phyloP scores from a whole-genome alignment of 805 yeast genomes.

The Pichia paraexigua region DNA sequence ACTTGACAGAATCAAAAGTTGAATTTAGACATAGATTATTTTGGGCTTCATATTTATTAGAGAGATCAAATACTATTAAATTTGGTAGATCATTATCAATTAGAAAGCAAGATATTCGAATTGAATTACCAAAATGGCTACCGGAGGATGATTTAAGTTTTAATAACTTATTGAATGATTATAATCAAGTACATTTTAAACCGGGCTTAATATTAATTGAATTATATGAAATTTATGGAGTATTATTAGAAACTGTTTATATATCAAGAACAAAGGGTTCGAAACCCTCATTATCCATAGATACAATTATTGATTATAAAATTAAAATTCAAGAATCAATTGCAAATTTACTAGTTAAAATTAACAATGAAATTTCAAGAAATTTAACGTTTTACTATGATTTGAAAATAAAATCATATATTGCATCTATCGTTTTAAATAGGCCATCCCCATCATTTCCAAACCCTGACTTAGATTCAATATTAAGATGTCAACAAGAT shows the following conservation, averaged over 20 bases:
- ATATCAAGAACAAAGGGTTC: conserved; percentile 19
- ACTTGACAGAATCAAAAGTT: conserved; percentile 14
- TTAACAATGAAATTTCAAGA: conserved; percentile 15
- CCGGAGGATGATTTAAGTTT: conserved; percentile 14
- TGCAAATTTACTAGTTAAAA: conserved; percentile 13
- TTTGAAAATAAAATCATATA: conserved; percentile 15
- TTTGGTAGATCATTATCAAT: conserved; percentile 20
- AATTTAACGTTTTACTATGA: conserved; percentile 14
- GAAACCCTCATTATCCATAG: conserved; percentile 15
- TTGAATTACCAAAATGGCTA: conserved; percentile 15
- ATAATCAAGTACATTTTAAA: conserved; percentile 13
- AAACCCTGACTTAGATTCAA: conserved; percentile 13
- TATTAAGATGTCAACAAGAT: conserved; percentile 13
- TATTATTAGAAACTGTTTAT: conserved; percentile 20
- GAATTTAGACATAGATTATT: conserved; percentile 20
- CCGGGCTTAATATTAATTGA: conserved; percentile 16
- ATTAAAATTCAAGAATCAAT: conserved; percentile 11
- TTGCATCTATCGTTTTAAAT: conserved; percentile 15
- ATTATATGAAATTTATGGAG: conserved; percentile 18
- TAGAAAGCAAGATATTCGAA: conserved; percentile 19
- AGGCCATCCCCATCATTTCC: conserved; percentile 22
- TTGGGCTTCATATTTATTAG: conserved; percentile 20
- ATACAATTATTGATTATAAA: conserved; percentile 11
- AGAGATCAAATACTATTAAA: conserved; percentile 21
- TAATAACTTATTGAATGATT: conserved; percentile 2